phyloP scores from a whole-genome alignment of 768 basidiomycete species.

The Phylloporus sp. region DNA sequence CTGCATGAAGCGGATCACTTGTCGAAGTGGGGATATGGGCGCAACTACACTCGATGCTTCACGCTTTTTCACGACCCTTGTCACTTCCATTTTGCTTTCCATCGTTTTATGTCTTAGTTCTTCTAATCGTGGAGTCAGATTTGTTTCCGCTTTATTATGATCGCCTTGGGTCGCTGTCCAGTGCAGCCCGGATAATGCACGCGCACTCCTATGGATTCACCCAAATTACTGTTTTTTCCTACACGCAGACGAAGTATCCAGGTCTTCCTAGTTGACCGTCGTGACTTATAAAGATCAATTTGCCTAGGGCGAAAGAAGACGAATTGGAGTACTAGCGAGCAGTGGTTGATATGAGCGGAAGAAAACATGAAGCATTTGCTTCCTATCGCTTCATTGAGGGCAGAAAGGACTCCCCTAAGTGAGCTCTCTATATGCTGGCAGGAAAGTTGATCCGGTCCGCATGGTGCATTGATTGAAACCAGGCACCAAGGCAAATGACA shows the following conservation, averaged over 20 bases:
- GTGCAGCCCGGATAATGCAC: slow-evolving; percentile 18
- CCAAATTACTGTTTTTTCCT: neutral
- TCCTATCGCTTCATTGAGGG: neutral
- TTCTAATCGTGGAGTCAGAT: slow-evolving; percentile 19
- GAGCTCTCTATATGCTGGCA: neutral
- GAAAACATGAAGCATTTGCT: neutral
- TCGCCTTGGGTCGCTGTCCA: slow-evolving; percentile 16
- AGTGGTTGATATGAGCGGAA: too few species aligned
- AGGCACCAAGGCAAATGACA: too few species aligned
- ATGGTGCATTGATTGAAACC: too few species aligned
- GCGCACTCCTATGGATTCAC: slow-evolving; percentile 14
- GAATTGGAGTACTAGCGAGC: too few species aligned
- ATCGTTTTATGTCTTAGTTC: slow-evolving; percentile 9
- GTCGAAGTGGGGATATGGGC: slow-evolving; percentile 18
- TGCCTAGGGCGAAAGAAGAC: too few species aligned
- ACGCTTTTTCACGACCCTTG: slow-evolving; percentile 16
- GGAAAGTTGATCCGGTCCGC: too few species aligned
- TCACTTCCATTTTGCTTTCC: slow-evolving; percentile 8
- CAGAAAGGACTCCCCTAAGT: too few species aligned
- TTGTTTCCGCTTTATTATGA: slow-evolving; percentile 21
- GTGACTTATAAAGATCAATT: too few species aligned
- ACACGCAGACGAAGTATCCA: neutral
- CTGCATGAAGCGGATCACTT: slow-evolving; percentile 19
- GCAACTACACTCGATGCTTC: slow-evolving; percentile 14
- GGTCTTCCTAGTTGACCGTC: neutral